Conservation (phyloP, 1,284 basidiomycete genomes). For the Malassezia furfur region DNA sequence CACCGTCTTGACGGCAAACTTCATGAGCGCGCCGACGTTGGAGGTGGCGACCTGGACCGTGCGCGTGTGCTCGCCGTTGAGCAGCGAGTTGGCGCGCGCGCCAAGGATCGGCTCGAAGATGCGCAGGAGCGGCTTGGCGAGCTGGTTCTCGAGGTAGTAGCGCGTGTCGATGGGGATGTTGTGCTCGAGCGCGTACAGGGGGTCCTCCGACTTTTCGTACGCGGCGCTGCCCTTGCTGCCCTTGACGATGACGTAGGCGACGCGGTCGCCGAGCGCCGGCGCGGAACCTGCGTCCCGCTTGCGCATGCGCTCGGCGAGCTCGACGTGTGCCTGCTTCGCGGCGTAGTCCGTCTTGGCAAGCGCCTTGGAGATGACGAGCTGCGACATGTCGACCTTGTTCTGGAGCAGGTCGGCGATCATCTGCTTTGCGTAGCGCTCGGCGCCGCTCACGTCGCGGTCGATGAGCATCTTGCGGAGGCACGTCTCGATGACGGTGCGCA, state of each 20-base stretch:
- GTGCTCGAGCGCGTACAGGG: constrained; percentile 47
- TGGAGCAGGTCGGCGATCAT: constrained; percentile 46
- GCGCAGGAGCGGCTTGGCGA: constrained; percentile 45
- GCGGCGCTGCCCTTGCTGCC: constrained; percentile 44
- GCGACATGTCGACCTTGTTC: constrained; percentile 48
- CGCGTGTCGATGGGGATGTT: constrained; percentile 48
- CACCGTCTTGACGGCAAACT: constrained; percentile 46
- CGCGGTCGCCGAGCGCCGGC: constrained; percentile 45
- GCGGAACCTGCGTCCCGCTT: constrained; percentile 47
- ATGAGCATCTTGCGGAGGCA: constrained; percentile 48
- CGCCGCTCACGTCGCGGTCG: constrained; percentile 46
- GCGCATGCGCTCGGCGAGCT: constrained; percentile 46
- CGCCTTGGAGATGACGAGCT: constrained; percentile 47
- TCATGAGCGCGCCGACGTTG: constrained; percentile 46
- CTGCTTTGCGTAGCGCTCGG: constrained; percentile 45
- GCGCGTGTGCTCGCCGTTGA: constrained; percentile 45
- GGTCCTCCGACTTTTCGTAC: constrained; percentile 46
- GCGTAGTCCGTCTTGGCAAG: constrained; percentile 46
- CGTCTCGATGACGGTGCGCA: constrained; percentile 47
- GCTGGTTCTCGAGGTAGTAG: constrained; percentile 48
- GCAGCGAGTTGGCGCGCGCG: constrained; percentile 29
- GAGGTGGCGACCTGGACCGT: constrained; percentile 43
- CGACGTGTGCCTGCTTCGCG: constrained; percentile 46
- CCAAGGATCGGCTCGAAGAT: constrained; percentile 48
- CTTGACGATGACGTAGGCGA: constrained; percentile 47